These are phyloP conservation scores for Exophiala aquamarina DNA, from an alignment of 2,329 filamentous ascomycete species.

Conservation along the genomic window DNA sequence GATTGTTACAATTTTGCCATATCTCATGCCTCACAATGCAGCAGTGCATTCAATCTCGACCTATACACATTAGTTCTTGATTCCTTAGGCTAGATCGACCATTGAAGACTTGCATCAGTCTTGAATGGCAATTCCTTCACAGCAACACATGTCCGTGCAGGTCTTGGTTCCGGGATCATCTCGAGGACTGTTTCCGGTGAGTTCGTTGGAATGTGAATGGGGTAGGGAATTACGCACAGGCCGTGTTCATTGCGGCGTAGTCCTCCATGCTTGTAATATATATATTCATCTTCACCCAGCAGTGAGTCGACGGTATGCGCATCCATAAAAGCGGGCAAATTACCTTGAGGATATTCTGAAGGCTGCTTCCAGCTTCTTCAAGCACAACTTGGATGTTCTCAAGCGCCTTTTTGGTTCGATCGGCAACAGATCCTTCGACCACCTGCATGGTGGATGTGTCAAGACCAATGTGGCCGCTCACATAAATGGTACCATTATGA, in stretches of 20 bases:
- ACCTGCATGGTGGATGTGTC: constrained; percentile 26
- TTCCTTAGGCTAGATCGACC: not conserved
- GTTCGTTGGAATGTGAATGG: constrained; percentile 15
- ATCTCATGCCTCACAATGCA: constrained; percentile 22
- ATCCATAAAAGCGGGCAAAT: not conserved
- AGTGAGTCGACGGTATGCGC: not conserved
- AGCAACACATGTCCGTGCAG: constrained; percentile 28
- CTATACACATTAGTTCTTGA: constrained; percentile 11
- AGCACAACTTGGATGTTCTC: constrained; percentile 61
- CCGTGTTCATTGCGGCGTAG: constrained; percentile 76
- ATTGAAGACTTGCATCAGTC: constrained; percentile 24
- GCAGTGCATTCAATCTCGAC: constrained; percentile 30
- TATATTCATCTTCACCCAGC: constrained; percentile 46
- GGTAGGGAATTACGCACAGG: constrained; percentile 51
- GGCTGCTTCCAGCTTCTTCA: constrained; percentile 57
- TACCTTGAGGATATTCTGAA: constrained; percentile 65
- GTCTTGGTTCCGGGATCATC: constrained; percentile 27
- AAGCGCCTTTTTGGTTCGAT: constrained; percentile 28
- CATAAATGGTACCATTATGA: constrained; percentile 30
- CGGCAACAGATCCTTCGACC: constrained; percentile 26
- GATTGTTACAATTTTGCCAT: too few species aligned
- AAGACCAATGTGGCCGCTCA: constrained; percentile 30
- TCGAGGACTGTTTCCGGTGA: constrained; percentile 18
- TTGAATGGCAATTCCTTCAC: constrained; percentile 28
- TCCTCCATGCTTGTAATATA: constrained; percentile 66